Evolutionary conservation across 1,284 basidiomycete genomes (phyloP), one percentile per base, ranked within the genome.

Genomic region (Cryptococcus sp.): DNA sequence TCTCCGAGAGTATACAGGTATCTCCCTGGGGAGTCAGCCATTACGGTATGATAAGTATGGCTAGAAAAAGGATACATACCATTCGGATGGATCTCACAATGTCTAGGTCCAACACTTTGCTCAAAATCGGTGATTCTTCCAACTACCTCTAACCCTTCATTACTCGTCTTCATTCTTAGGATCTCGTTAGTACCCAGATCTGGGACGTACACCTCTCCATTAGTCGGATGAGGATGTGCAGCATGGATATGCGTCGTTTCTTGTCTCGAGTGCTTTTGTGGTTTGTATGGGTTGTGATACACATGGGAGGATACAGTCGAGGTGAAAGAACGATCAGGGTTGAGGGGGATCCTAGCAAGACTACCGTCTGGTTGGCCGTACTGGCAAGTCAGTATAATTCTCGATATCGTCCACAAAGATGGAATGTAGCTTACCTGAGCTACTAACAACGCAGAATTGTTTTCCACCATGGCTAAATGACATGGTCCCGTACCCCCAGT

Each of bases 101-200:
- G 64, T 51, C 64, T 52, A 14, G 62, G 62, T 11, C 64, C 64
- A 53, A 64, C 62, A 5, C 61, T 59, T n/a, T 57, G 53, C 35
- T 62, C 52, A 14, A 64, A 56, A 3, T 52, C 62, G 41, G 33
- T 43, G 53, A 50, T 31, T 33, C 23, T 35, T 0, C 50, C 50
- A 6, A 10, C 31, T 3, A 33, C 36, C 4, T 30, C 31, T 31
- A 15, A 53, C 10, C 46, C 30, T 15, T 8, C 38, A 50, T 46
- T 37, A 43, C 48, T 46, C 49, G 51, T 56, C n/a, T 52, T 53
- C 46, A 59, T 42, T 37, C 64, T 46, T 58, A 56, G 63, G 14
- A 67, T 56, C 34, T 49, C 53, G 45, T 68, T 67, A 6, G 52
- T 49, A 3, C 67, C 67, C 37, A 65, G 42, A 55, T 68, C 67